Base-by-base conservation (phyloP, 768 basidiomycete species). In the button mushroom (Agaricus bisporus) region DNA sequence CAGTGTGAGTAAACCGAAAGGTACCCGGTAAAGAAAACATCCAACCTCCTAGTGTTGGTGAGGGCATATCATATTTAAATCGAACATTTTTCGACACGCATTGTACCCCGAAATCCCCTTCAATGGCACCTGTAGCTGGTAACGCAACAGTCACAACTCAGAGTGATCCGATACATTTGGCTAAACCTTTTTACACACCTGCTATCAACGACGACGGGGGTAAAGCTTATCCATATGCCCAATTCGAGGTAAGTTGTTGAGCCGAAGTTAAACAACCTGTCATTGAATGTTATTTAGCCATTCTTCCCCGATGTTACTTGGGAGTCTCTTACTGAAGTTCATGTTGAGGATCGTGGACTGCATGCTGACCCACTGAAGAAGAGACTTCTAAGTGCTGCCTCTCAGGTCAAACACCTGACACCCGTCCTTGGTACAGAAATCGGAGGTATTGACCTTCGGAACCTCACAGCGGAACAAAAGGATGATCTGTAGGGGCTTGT, bases 361-460 rank as follows among this genome's bases (percentile, higher is more conserved):
- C 71, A 70, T 43, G 88, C 88, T 6, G 88, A 90, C 61, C 79
- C 81, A 0, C 72, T 75, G 57, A 91, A 91, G 72, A 79, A 78
- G 61, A 77, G 68, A 41, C 70, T 92, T 15, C 69, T 90, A 38
- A 63, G 72, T 48, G 86, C 83, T 17, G 88, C 84, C 10, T 72
- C 72, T 52, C 87, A 83, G 63, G 80, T 90, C 48, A 78, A 73
- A 56, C 75, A 88, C 59, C 68, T 90, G 43, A 86, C 86, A 0
- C 86, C 85, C 1, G 72, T 76, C 36, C 85, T 91, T 59, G 90
- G 88, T 15, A 88, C 86, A 26, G 89, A 91, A 64, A 70, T 91
- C 44, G 63, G 69, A 4, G 89, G 88, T 6, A 70, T 91, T 57
- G 88, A 92, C 67, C 74, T 92, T 22, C 74, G 83, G 53, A 81